These are phyloP conservation scores for Sugiyamaella sp. DNA, from an alignment of 1,139 yeast species.

Conservation along the genomic window DNA sequence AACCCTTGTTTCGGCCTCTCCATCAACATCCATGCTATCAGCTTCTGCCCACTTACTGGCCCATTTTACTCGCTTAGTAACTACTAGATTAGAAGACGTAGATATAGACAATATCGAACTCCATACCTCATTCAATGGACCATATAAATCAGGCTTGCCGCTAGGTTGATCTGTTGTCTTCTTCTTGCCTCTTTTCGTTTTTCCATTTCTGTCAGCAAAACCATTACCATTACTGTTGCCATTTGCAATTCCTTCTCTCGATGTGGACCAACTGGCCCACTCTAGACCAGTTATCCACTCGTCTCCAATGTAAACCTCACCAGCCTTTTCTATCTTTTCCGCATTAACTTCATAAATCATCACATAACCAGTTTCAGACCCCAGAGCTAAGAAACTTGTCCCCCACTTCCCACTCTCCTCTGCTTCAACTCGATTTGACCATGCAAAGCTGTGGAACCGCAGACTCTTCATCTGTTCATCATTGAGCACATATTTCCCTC, in stretches of 20 bases:
- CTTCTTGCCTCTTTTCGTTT: not conserved
- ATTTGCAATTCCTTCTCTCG: not conserved
- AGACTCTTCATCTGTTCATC: conserved; percentile 10
- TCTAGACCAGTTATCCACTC: conserved; percentile 26
- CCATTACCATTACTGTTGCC: not conserved
- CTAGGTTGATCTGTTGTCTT: not conserved
- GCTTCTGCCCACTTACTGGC: not conserved
- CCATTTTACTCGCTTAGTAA: not conserved
- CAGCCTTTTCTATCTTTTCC: conserved; percentile 7
- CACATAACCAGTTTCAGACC: conserved; percentile 29
- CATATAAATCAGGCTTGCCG: not conserved
- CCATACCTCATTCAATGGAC: not conserved
- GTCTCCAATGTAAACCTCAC: conserved; percentile 10
- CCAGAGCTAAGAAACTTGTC: conserved; percentile 29
- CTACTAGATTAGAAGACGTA: conserved; percentile 5
- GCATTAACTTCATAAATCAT: conserved; percentile 26
- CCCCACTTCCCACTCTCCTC: conserved; percentile 29
- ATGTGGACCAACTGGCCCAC: conserved; percentile 24
- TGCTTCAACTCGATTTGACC: conserved; percentile 22
- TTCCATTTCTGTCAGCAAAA: not conserved
- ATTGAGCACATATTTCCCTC: not conserved
- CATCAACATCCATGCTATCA: conserved; percentile 7
- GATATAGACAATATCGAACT: conserved; percentile 5
- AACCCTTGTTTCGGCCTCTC: not conserved
- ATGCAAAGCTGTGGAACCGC: conserved; percentile 26